Conservation (phyloP, 345 rosid species). For the Leavenworthia alabamica region DNA sequence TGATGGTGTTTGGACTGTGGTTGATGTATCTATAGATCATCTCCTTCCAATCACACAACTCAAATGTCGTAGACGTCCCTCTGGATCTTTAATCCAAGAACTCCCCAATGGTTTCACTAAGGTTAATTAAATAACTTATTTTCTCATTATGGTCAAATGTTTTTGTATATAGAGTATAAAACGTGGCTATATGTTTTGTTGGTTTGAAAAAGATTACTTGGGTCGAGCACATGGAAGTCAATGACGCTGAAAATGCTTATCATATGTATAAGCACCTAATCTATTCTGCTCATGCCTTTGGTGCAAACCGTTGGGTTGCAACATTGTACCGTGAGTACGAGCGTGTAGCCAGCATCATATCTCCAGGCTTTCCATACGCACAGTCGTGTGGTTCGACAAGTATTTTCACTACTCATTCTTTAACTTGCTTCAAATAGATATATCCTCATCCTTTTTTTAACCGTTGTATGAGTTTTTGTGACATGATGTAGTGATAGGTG, state of each 20-base stretch:
- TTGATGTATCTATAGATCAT: conserved; percentile 81
- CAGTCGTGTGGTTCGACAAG: conserved; percentile 48
- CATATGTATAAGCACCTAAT: conserved; percentile 55
- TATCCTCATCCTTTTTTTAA: neutral
- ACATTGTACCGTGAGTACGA: conserved; percentile 78
- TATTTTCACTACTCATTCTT: conserved; percentile 5
- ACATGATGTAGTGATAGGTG: conserved; percentile 45
- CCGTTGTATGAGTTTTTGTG: conserved; percentile 1
- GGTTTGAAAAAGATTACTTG: conserved; percentile 57
- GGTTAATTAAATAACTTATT: too few species aligned
- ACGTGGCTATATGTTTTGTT: too few species aligned
- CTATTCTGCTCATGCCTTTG: conserved; percentile 63
- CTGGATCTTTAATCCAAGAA: conserved; percentile 84
- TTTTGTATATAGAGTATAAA: too few species aligned
- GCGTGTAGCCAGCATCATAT: conserved; percentile 64
- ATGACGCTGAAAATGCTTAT: conserved; percentile 64
- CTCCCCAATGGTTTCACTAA: conserved; percentile 70
- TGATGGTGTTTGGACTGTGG: conserved; percentile 87
- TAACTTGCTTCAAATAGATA: neutral
- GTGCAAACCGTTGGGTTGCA: conserved; percentile 86
- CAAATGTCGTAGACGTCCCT: conserved; percentile 70
- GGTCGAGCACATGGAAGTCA: conserved; percentile 91
- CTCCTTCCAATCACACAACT: conserved; percentile 42
- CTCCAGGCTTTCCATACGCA: conserved; percentile 42
- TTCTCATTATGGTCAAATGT: too few species aligned